Conservation (phyloP, 108 stramenopile species). For the Asterionellopsis glacialis region DNA sequence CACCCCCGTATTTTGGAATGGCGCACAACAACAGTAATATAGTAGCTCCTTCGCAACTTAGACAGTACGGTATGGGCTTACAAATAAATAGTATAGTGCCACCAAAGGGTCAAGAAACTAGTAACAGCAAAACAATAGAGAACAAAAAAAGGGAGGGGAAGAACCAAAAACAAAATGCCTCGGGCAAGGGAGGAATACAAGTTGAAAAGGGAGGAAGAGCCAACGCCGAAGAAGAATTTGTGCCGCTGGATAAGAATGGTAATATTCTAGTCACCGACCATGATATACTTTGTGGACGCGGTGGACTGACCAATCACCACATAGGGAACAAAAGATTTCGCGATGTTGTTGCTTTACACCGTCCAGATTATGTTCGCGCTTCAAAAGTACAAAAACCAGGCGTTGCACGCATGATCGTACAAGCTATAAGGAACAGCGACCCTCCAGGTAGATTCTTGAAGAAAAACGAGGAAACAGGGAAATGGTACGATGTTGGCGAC, state of each 20-base stretch:
- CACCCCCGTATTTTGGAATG: neutral
- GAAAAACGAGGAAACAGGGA: slow-evolving; percentile 57
- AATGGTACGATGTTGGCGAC: slow-evolving; percentile 82
- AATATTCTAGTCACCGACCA: slow-evolving; percentile 51
- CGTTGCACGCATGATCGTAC: slow-evolving; percentile 70
- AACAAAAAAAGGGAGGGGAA: slow-evolving; percentile 12
- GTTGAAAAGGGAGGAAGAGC: slow-evolving; percentile 20
- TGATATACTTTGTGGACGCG: slow-evolving; percentile 55
- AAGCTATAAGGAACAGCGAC: slow-evolving; percentile 75
- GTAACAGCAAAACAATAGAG: neutral
- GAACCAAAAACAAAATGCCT: neutral
- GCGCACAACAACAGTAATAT: no score
- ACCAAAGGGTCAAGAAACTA: slow-evolving; percentile 8
- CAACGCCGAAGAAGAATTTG: slow-evolving; percentile 14
- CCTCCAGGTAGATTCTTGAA: slow-evolving; percentile 84
- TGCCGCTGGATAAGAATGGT: slow-evolving; percentile 43
- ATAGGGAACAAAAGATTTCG: slow-evolving; percentile 80
- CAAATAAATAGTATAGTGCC: neutral
- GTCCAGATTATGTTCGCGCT: slow-evolving; percentile 66
- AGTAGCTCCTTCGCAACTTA: no score
- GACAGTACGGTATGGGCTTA: neutral
- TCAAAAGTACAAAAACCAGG: slow-evolving; percentile 79
- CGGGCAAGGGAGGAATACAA: slow-evolving; percentile 11
- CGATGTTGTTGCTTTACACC: slow-evolving; percentile 72
- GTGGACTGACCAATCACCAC: slow-evolving; percentile 79